Evolutionary conservation across 345 rosid species (phyloP).

Genomic region (Brassica juncea): DNA sequence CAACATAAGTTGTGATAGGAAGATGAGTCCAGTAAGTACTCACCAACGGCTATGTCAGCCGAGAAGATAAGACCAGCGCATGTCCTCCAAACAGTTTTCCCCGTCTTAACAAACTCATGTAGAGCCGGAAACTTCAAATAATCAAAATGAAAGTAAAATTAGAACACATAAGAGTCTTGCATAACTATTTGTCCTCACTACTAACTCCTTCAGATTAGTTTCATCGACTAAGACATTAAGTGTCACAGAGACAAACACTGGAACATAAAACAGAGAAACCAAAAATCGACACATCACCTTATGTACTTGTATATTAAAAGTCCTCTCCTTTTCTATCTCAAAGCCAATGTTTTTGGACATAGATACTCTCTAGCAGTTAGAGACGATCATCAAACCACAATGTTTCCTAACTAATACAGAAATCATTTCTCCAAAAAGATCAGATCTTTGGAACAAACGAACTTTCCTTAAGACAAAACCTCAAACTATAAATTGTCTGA

Average conservation of each 20-base stretch:
- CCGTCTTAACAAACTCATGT: constrained; percentile 80
- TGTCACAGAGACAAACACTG: not conserved
- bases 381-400: no score
- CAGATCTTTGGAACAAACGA: not conserved
- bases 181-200: not conserved
- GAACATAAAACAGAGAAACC: constrained; percentile 10
- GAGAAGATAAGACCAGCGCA: constrained; percentile 97
- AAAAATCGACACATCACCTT: constrained; percentile 10
- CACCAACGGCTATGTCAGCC: constrained; percentile 82
- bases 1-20: not conserved
- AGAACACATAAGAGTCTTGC: constrained; percentile 1
- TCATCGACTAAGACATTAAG: not conserved
- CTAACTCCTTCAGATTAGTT: not conserved
- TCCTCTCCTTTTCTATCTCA: not conserved
- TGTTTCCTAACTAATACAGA: no score
- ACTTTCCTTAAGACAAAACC: not conserved
- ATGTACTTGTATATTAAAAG: not conserved
- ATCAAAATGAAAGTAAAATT: constrained; percentile 14
- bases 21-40: constrained; percentile 28
- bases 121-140: constrained; percentile 79
- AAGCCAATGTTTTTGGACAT: not conserved
- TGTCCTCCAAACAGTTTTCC: constrained; percentile 98
- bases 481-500: not conserved
- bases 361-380: no score
- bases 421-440: no score